These are phyloP conservation scores for Leptodermis oblonga DNA, from an alignment of 257 asterid species.

Conservation along the genomic window DNA sequence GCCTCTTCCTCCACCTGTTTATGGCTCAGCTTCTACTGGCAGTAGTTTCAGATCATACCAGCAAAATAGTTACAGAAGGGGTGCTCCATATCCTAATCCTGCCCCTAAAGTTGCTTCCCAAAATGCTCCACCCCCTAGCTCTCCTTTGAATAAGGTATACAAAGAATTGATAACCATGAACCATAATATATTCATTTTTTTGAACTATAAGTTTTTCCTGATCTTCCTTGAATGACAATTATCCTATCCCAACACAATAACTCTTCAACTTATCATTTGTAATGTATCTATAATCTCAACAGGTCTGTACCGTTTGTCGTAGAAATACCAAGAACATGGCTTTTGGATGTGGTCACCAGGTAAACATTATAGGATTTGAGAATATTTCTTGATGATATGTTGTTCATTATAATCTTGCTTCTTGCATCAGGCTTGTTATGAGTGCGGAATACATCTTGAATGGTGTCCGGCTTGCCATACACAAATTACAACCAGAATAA, in stretches of 20 bases:
- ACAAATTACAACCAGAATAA: slow-evolving; percentile 47
- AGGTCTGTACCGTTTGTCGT: slow-evolving; percentile 51
- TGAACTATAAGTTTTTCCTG: no score
- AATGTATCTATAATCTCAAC: slow-evolving; percentile 3
- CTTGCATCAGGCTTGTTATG: slow-evolving; percentile 46
- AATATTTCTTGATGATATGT: background rate
- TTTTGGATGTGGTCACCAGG: slow-evolving; percentile 71
- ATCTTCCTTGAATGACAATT: background rate
- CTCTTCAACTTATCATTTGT: background rate
- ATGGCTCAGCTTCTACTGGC: slow-evolving; percentile 47
- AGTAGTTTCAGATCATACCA: slow-evolving; percentile 42
- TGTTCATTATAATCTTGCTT: background rate
- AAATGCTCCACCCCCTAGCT: slow-evolving; percentile 30
- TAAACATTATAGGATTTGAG: slow-evolving; percentile 6
- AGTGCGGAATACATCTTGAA: slow-evolving; percentile 51
- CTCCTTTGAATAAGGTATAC: slow-evolving; percentile 41
- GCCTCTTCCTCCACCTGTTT: slow-evolving; percentile 77
- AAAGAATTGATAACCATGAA: background rate
- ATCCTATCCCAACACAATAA: background rate
- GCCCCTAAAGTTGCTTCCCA: slow-evolving; percentile 15
- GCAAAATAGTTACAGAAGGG: slow-evolving; percentile 39
- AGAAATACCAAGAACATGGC: slow-evolving; percentile 51
- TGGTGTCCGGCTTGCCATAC: slow-evolving; percentile 54
- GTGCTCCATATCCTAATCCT: slow-evolving; percentile 39
- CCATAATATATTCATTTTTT: no score